phyloP scores from a whole-genome alignment of 495 filamentous ascomycete species.

The Aspergillus panamensis region DNA sequence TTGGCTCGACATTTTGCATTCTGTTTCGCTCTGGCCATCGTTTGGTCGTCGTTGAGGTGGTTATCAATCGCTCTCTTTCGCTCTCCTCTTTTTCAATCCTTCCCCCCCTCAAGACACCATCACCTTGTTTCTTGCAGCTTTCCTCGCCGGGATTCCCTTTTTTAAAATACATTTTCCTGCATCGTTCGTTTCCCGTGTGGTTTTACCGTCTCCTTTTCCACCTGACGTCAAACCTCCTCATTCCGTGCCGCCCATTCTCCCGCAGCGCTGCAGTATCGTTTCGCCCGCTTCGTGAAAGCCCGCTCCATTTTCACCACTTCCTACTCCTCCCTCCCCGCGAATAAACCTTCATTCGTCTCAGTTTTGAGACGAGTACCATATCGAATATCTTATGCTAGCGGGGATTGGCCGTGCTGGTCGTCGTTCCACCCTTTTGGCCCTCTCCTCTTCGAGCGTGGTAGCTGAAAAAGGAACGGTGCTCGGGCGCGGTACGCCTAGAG shows the following conservation, averaged over 20 bases:
- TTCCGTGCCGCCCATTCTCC: constrained; percentile 34
- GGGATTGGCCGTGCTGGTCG: background rate
- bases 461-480: constrained; percentile 31
- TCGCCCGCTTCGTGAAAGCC: constrained; percentile 38
- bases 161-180: constrained; percentile 2
- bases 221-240: constrained; percentile 16
- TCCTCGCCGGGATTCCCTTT: background rate
- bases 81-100: constrained; percentile 18
- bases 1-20: constrained; percentile 17
- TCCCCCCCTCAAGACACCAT: constrained; percentile 6
- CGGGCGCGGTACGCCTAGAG: constrained; percentile 39
- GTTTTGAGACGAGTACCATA: constrained; percentile 1
- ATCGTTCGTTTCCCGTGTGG: constrained; percentile 8
- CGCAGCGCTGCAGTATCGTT: constrained; percentile 35
- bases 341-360: constrained; percentile 24
- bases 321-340: constrained; percentile 16
- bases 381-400: background rate
- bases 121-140: constrained; percentile 8
- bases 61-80: constrained; percentile 23
- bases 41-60: constrained; percentile 1
- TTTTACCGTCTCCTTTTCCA: constrained; percentile 1
- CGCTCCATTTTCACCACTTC: constrained; percentile 26
- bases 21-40: constrained; percentile 4
- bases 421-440: background rate
- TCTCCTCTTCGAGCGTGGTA: constrained; percentile 26